Conservation (phyloP, 2,329 filamentous ascomycete genomes). For the Lasiodiplodia citricola region DNA sequence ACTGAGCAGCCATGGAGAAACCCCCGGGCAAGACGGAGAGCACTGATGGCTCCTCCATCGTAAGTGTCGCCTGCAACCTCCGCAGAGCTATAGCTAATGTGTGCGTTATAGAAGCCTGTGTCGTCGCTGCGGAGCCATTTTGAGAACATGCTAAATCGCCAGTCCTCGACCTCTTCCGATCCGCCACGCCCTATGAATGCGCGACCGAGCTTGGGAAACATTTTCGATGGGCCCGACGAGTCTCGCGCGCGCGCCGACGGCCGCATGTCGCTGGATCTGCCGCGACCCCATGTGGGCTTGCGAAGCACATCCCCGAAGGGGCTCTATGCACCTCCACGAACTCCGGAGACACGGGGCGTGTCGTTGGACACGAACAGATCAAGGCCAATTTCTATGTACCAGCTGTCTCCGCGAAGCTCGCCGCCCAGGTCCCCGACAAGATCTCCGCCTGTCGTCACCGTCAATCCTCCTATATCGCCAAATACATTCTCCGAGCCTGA, state of each 20-base stretch:
- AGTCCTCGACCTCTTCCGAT: conserved; percentile 36
- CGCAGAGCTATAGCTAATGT: conserved; percentile 30
- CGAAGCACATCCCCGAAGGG: conserved; percentile 22
- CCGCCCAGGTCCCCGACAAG: conserved; percentile 50
- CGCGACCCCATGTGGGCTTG: conserved; percentile 35
- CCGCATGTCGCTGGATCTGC: conserved; percentile 50
- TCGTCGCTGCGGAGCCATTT: conserved; percentile 82
- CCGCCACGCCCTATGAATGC: conserved; percentile 29
- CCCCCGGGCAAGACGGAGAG: conserved; percentile 54
- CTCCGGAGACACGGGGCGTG: conserved; percentile 29
- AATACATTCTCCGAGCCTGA: conserved; percentile 53
- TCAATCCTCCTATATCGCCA: conserved; percentile 74
- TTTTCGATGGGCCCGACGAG: conserved; percentile 39
- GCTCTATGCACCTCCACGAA: conserved; percentile 23
- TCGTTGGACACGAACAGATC: conserved; percentile 36
- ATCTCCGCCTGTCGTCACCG: conserved; percentile 68
- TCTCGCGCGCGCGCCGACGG: conserved; percentile 37
- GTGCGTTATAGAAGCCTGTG: conserved; percentile 69
- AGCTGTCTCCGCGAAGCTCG: conserved; percentile 49
- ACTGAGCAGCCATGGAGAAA: conserved; percentile 39
- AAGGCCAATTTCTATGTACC: conserved; percentile 56
- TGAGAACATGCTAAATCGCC: conserved; percentile 69
- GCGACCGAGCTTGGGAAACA: conserved; percentile 41
- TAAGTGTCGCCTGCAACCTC: conserved; percentile 49
- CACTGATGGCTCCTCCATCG: conserved; percentile 78